Base-by-base conservation (phyloP, 352 stramenopile species). In the Globisporangium perplexum region DNA sequence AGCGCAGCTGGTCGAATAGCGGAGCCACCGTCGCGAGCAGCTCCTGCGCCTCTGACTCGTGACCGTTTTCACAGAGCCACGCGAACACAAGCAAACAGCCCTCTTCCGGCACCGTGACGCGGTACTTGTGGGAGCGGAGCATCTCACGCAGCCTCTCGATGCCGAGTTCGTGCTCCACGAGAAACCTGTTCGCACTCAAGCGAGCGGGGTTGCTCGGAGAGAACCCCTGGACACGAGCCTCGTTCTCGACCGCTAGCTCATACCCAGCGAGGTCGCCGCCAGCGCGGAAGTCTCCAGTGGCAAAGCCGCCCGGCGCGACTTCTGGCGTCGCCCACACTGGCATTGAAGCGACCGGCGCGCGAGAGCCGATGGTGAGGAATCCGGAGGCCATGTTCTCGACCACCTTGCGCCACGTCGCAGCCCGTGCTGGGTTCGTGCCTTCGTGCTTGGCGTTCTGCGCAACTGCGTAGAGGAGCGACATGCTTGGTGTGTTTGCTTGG, bases 71-170 rank as follows among this genome's bases (percentile, higher is more conserved):
- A 7, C n/a, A 44, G 0, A 68, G 55, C 60, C 60, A 68, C 12
- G 56, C 47, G 15, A 58, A 64, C 18, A 53, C 60, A 24, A 68
- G 31, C 55, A 68, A 36, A 26, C 46, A 56, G 7, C 50, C 60
- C 53, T 68, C 61, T 47, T 68, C 61, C 0, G 61, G 50, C 0
- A 53, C 47, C 2, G 57, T 26, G 20, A 65, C 44, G 10, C 55
- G 56, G 47, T 68, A 65, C 14, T 30, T 47, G 17, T 47, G 54
- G n/a, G 61, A 59, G 35, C 60, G 50, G n/a, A 68, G 57, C 20
- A 62, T 38, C 28, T 61, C 36, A 7, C 23, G 31, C 28, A 54
- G 33, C 36, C 18, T 54, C 39, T 38, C 18, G n/a, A 44, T 35
- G 8, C 38, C 48, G 2, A 22, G 45, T 43, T 30, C 43, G 28